Evolutionary conservation across 305 asterid species (phyloP).

Genomic region (Solanum hybrid): DNA sequence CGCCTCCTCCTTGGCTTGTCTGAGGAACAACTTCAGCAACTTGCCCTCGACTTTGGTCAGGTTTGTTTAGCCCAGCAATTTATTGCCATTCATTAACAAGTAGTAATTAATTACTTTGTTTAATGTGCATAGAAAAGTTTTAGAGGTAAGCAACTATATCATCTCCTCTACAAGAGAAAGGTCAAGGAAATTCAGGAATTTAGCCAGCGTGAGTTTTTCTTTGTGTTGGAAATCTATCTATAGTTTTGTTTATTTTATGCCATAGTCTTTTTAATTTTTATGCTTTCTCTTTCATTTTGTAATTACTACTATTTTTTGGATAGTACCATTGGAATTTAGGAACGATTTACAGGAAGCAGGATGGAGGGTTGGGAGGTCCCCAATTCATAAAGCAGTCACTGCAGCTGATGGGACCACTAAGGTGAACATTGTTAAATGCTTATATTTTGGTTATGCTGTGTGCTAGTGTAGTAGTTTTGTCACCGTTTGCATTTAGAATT

Average conservation of each 20-base stretch:
- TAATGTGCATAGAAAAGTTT: slow-evolving; percentile 51
- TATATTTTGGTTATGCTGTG: background rate
- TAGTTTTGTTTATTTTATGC: background rate
- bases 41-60: slow-evolving; percentile 63
- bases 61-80: slow-evolving; percentile 16
- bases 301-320: background rate
- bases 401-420: slow-evolving; percentile 92
- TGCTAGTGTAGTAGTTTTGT: background rate
- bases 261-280: background rate
- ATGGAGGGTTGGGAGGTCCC: slow-evolving; percentile 81
- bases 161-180: slow-evolving; percentile 73
- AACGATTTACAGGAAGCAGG: slow-evolving; percentile 72
- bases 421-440: slow-evolving; percentile 27
- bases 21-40: slow-evolving; percentile 66
- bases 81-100: background rate
- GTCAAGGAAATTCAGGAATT: slow-evolving; percentile 65
- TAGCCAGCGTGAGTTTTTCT: slow-evolving; percentile 43
- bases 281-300: background rate
- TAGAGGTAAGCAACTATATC: slow-evolving; percentile 89
- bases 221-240: background rate
- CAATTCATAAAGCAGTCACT: slow-evolving; percentile 46
- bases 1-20: slow-evolving; percentile 82
- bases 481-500: background rate
- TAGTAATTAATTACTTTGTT: background rate
- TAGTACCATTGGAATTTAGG: slow-evolving; percentile 87